Conservation (phyloP, 2,329 filamentous ascomycete species). For the Exutisphaerella laricina region DNA sequence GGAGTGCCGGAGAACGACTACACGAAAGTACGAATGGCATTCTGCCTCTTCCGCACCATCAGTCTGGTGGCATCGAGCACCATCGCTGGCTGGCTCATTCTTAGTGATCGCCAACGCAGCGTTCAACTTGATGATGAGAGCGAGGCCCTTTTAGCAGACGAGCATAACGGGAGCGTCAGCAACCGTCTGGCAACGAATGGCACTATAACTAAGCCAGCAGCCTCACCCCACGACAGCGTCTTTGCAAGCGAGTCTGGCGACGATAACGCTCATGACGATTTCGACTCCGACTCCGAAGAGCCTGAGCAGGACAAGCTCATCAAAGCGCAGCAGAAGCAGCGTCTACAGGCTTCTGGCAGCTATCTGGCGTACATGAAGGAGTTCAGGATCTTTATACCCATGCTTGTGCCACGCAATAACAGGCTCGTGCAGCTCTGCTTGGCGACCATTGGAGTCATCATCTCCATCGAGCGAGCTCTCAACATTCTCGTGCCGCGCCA, state of each 20-base stretch:
- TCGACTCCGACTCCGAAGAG: slow-evolving; percentile 47
- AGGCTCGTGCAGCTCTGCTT: slow-evolving; percentile 62
- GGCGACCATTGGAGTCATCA: slow-evolving; percentile 59
- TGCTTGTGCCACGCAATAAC: slow-evolving; percentile 69
- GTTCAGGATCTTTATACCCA: slow-evolving; percentile 69
- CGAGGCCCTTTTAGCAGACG: slow-evolving; percentile 22
- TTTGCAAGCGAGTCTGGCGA: slow-evolving; percentile 6
- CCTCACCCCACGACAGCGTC: slow-evolving; percentile 8
- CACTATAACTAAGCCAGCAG: slow-evolving; percentile 3
- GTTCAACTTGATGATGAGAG: slow-evolving; percentile 19
- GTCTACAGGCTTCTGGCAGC: slow-evolving; percentile 66
- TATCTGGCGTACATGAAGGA: slow-evolving; percentile 73
- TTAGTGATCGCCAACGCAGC: slow-evolving; percentile 16
- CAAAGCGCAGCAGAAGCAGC: slow-evolving; percentile 51
- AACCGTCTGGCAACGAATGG: slow-evolving; percentile 12
- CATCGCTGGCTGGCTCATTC: slow-evolving; percentile 12
- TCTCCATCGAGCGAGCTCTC: slow-evolving; percentile 65
- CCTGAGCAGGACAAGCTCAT: slow-evolving; percentile 53
- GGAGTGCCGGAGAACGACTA: slow-evolving; percentile 11
- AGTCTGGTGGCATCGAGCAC: slow-evolving; percentile 15
- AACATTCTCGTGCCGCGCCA: slow-evolving; percentile 76
- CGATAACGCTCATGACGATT: slow-evolving; percentile 14
- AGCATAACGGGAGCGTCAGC: neutral
- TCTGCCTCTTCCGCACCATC: slow-evolving; percentile 17
- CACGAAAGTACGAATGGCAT: slow-evolving; percentile 9